These are phyloP conservation scores for Saccharomyces hybrid DNA, from an alignment of 1,139 yeast species.

Conservation along the genomic window DNA sequence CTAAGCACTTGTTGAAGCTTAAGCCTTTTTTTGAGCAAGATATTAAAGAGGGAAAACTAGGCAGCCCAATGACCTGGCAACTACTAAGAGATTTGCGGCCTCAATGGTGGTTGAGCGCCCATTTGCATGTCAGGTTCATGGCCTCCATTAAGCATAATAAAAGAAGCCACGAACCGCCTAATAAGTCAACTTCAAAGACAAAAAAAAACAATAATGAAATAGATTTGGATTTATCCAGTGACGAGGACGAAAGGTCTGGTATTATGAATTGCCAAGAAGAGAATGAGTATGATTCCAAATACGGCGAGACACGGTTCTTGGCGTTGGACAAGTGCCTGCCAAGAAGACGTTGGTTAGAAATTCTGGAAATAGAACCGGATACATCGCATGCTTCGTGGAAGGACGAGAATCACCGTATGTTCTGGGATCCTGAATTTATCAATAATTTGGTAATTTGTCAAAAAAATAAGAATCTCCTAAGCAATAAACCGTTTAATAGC, in stretches of 20 bases:
- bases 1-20: slow-evolving; percentile 38
- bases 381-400: slow-evolving; percentile 25
- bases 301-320: slow-evolving; percentile 47
- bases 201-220: slow-evolving; percentile 36
- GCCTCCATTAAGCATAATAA: slow-evolving; percentile 43
- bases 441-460: slow-evolving; percentile 36
- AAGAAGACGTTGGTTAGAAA: slow-evolving; percentile 45
- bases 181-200: slow-evolving; percentile 13
- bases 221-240: slow-evolving; percentile 34
- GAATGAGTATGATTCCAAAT: slow-evolving; percentile 1
- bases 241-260: not conserved
- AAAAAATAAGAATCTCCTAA: slow-evolving; percentile 3
- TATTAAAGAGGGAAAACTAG: slow-evolving; percentile 52
- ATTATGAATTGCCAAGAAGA: slow-evolving; percentile 6
- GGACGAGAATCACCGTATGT: slow-evolving; percentile 10
- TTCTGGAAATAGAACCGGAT: slow-evolving; percentile 35
- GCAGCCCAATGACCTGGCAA: slow-evolving; percentile 64
- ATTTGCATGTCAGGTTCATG: slow-evolving; percentile 67
- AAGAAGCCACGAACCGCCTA: slow-evolving; percentile 6
- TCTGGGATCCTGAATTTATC: slow-evolving; percentile 42
- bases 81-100: slow-evolving; percentile 55
- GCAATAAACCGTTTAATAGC: slow-evolving; percentile 1
- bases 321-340: slow-evolving; percentile 85
- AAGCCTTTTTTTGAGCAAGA: slow-evolving; percentile 70
- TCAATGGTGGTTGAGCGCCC: slow-evolving; percentile 78